Evolutionary conservation across 2,329 filamentous ascomycete species (phyloP), one percentile per base, ranked within the genome.

Genomic region (Pyrenophora tritici-repentis): DNA sequence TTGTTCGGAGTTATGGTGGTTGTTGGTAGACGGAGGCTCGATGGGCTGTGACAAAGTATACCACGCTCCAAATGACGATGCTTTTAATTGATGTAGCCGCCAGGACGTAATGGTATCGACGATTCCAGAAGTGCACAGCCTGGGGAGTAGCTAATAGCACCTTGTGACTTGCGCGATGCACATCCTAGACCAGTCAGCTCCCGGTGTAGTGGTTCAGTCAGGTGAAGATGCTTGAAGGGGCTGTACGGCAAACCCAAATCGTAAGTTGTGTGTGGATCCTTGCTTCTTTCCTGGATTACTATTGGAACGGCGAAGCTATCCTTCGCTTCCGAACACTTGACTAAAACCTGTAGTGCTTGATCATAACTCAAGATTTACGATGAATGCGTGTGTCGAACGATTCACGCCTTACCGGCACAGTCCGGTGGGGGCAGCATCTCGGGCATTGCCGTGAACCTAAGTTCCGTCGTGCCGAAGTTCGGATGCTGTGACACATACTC

Each of bases 341-440:
- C 6, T 55, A 50, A 42, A 49, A 51, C 47, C 41, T 44, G 29
- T 35, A 37, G 18, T 36, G 13, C 33, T 42, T 47, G 47, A 44
- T 54, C 42, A 50, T 32, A 36, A 40, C 41, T 44, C 35, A 37
- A 41, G 42, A 48, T 32, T 39, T 42, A 38, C 9, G 33, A 24
- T 37, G 37, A 47, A 31, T 55, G 55, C 43, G 38, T 31, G 49
- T 31, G 58, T 68, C 59, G 62, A 53, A 63, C 58, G 56, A 68
- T 64, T 36, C 58, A 61, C 65, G 62, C 59, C 59, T 53, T 63
- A 55, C 51, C 60, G 55, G 63, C 33, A 42, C 45, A 42, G 47
- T 49, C 60, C 56, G 59, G 48, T 56, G 37, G 50, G 53, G 54
- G 53, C 45, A 57, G 44, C 42, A 50, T 48, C 36, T 47, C 29